Evolutionary conservation across 345 rosid species (phyloP).

Genomic region (Populus euphratica): DNA sequence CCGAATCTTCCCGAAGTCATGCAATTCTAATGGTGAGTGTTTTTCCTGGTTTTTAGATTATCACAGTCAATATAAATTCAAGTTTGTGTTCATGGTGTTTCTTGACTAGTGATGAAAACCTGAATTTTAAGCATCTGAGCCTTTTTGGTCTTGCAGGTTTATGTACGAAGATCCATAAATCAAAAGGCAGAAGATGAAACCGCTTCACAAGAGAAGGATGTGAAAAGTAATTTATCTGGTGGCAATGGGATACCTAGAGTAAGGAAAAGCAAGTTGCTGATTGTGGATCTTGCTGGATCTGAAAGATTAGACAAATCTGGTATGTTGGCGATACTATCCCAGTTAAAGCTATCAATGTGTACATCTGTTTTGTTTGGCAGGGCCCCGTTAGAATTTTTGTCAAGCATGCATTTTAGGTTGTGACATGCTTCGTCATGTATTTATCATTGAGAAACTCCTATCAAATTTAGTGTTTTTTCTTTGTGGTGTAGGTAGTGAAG

Average conservation of each 20-base stretch:
- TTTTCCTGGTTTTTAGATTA: neutral
- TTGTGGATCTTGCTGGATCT: slow-evolving; percentile 96
- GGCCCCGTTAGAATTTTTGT: neutral
- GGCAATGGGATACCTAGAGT: slow-evolving; percentile 48
- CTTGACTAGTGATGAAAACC: slow-evolving; percentile 1
- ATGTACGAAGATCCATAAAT: slow-evolving; percentile 54
- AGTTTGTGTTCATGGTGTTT: neutral
- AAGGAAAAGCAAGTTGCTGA: slow-evolving; percentile 87
- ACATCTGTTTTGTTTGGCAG: neutral
- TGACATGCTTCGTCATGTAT: neutral
- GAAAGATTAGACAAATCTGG: slow-evolving; percentile 96
- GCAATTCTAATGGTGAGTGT: slow-evolving; percentile 77
- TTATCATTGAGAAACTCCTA: neutral
- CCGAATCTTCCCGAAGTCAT: slow-evolving; percentile 98
- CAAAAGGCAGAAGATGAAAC: slow-evolving; percentile 42
- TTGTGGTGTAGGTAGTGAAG: slow-evolving; percentile 68
- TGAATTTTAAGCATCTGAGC: neutral
- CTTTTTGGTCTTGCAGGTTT: slow-evolving; percentile 44
- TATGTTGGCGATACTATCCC: slow-evolving; percentile 19
- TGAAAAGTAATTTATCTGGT: slow-evolving; percentile 33
- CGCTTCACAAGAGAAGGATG: slow-evolving; percentile 20
- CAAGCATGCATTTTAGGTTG: neutral
- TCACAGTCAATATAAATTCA: neutral
- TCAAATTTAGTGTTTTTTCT: slow-evolving; percentile 6
- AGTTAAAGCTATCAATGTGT: neutral